These are phyloP conservation scores for Penicillium pancosmium DNA, from an alignment of 495 filamentous ascomycete genomes.

Conservation along the genomic window DNA sequence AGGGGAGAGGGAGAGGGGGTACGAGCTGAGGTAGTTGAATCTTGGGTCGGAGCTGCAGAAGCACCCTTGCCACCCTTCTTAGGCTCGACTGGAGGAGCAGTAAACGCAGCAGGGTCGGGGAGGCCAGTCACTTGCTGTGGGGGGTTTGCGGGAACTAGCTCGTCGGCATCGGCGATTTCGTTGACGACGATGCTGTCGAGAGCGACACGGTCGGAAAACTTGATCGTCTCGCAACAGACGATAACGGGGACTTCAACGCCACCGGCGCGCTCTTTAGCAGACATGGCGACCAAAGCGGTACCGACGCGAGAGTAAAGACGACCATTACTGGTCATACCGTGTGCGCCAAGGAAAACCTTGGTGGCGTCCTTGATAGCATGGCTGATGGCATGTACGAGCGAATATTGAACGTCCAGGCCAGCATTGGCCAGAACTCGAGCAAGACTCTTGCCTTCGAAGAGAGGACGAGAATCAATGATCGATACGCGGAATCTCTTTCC, in stretches of 20 bases:
- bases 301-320: slow-evolving; percentile 84
- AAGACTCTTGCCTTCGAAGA: slow-evolving; percentile 79
- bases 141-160: slow-evolving; percentile 48
- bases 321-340: slow-evolving; percentile 89
- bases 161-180: slow-evolving; percentile 77
- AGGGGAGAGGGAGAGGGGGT: slow-evolving; percentile 40
- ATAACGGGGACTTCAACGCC: slow-evolving; percentile 73
- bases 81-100: slow-evolving; percentile 29
- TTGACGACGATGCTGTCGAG: slow-evolving; percentile 92
- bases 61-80: slow-evolving; percentile 43
- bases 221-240: slow-evolving; percentile 92
- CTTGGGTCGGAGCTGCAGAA: slow-evolving; percentile 22
- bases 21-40: slow-evolving; percentile 25
- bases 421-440: slow-evolving; percentile 66
- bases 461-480: slow-evolving; percentile 78
- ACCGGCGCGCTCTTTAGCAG: slow-evolving; percentile 66
- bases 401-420: slow-evolving; percentile 79
- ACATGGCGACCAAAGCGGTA: slow-evolving; percentile 87
- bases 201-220: slow-evolving; percentile 89
- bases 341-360: slow-evolving; percentile 84
- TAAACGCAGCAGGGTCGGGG: slow-evolving; percentile 31
- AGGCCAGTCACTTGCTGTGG: slow-evolving; percentile 43
- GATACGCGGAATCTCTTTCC: slow-evolving; percentile 80
- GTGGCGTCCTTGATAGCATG: slow-evolving; percentile 73
- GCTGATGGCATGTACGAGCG: slow-evolving; percentile 71